These are phyloP conservation scores for Knoxia roxburghii DNA, from an alignment of 257 asterid genomes.

Conservation along the genomic window DNA sequence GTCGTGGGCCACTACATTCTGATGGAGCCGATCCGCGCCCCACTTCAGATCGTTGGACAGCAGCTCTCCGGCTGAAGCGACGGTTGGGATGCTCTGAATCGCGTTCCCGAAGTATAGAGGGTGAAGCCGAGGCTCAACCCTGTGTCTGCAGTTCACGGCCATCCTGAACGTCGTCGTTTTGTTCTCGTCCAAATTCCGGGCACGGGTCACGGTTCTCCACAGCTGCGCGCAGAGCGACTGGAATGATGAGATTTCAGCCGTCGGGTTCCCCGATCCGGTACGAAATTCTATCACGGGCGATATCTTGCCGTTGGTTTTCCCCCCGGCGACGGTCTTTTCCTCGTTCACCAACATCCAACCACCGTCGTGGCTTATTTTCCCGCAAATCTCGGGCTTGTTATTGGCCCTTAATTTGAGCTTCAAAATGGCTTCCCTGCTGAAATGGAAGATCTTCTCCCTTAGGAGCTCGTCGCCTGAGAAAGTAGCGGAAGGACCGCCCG, in stretches of 20 bases:
- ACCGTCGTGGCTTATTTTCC: conserved; percentile 37
- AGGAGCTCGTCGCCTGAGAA: conserved; percentile 70
- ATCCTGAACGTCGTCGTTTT: conserved; percentile 84
- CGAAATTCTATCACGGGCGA: conserved; percentile 13
- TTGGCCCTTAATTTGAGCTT: conserved; percentile 57
- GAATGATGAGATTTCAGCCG: conserved; percentile 69
- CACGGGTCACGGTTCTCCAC: conserved; percentile 91
- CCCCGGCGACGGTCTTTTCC: conserved; percentile 2
- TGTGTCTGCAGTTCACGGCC: conserved; percentile 91
- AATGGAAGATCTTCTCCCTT: conserved; percentile 72
- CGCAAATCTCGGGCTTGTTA: conserved; percentile 30
- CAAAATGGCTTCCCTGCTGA: conserved; percentile 67
- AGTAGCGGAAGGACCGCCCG: conserved; percentile 76
- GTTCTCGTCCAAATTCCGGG: conserved; percentile 35
- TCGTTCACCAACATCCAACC: conserved; percentile 34
- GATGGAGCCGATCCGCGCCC: conserved; percentile 63
- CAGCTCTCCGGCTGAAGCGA: conserved; percentile 49
- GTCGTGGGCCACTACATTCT: conserved; percentile 64
- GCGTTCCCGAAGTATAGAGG: conserved; percentile 83
- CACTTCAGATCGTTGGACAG: conserved; percentile 49
- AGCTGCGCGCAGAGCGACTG: conserved; percentile 79
- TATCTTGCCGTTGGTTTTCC: conserved; percentile 42
- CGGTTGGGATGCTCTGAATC: conserved; percentile 82
- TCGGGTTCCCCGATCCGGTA: conserved; percentile 22
- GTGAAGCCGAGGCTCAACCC: conserved; percentile 63